Percentiles rank a stretch among this genome's conserved stretches.
Conservation (phyloP, 2,329 filamentous ascomycete genomes). For the Cladophialophora chaetospira region DNA sequence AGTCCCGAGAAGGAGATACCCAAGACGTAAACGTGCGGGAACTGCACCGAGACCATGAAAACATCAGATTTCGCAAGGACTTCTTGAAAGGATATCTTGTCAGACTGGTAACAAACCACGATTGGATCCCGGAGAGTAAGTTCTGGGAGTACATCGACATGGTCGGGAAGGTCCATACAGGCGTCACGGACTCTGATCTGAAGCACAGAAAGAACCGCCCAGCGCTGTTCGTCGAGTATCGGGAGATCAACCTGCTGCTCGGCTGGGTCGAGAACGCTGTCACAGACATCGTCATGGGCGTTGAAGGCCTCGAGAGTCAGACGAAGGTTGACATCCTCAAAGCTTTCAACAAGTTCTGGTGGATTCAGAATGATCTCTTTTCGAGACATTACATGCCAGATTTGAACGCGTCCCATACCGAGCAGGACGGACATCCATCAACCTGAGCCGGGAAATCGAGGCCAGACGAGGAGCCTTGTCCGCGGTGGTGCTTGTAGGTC, state of each 20-base stretch:
- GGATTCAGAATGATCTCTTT: constrained; percentile 40
- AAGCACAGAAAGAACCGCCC: constrained; percentile 34
- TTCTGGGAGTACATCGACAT: constrained; percentile 38
- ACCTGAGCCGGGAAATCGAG: constrained; percentile 4
- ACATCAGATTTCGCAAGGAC: constrained; percentile 37
- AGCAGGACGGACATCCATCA: not conserved
- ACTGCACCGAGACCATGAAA: constrained; percentile 34
- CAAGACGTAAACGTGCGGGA: constrained; percentile 6
- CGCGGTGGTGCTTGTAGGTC: not conserved
- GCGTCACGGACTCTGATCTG: constrained; percentile 32
- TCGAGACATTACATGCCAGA: constrained; percentile 33
- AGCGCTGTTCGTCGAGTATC: constrained; percentile 36
- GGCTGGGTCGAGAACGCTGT: constrained; percentile 37
- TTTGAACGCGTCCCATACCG: not conserved
- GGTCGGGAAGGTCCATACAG: constrained; percentile 37
- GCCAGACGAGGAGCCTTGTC: constrained; percentile 2
- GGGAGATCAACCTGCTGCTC: constrained; percentile 35
- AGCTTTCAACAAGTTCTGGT: constrained; percentile 37
- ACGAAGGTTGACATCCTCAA: constrained; percentile 33
- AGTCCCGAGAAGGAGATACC: constrained; percentile 26
- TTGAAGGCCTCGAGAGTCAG: constrained; percentile 33
- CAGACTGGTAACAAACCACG: constrained; percentile 34
- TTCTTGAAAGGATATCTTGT: constrained; percentile 37
- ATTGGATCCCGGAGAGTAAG: constrained; percentile 36
- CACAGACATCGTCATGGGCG: constrained; percentile 34